Evolutionary conservation across 371 early-diverging fungal genomes (phyloP).

Genomic region (Mortierella sp.): DNA sequence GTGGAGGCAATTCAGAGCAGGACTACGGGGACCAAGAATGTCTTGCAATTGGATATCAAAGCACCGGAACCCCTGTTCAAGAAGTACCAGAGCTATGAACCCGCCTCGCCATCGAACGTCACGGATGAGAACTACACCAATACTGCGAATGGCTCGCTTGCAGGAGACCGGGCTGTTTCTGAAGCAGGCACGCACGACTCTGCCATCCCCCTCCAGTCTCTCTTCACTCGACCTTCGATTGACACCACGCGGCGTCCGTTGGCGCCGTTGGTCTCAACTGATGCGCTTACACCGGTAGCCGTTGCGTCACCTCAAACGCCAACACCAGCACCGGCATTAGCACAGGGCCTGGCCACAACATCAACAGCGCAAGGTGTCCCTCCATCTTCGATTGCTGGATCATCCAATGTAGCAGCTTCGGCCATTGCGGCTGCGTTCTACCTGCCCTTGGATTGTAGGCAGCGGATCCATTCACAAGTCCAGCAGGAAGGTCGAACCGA

Average conservation of each 20-base stretch:
- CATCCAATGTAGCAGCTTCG: constrained; percentile 35
- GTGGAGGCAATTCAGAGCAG: not conserved
- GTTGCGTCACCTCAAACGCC: not conserved
- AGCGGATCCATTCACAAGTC: constrained; percentile 48
- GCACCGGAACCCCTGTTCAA: not conserved
- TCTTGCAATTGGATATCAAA: not conserved
- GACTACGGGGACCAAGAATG: not conserved
- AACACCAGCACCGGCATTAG: not conserved
- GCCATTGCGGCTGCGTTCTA: constrained; percentile 54
- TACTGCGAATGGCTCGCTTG: not conserved
- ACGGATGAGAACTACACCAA: not conserved
- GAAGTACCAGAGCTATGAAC: not conserved
- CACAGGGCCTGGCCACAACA: not conserved
- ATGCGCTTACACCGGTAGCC: not conserved
- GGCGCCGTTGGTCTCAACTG: not conserved
- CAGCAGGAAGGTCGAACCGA: constrained; percentile 41
- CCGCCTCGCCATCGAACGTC: not conserved
- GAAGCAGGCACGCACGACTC: constrained; percentile 10
- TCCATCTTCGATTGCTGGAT: constrained; percentile 5
- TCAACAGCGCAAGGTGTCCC: constrained; percentile 12
- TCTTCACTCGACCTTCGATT: not conserved
- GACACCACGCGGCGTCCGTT: not conserved
- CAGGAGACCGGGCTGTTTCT: constrained; percentile 8
- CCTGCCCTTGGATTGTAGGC: constrained; percentile 49
- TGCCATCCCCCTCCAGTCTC: constrained; percentile 13